Evolutionary conservation across 805 yeast species (phyloP).

Genomic region (Kuraishia floccosa): DNA sequence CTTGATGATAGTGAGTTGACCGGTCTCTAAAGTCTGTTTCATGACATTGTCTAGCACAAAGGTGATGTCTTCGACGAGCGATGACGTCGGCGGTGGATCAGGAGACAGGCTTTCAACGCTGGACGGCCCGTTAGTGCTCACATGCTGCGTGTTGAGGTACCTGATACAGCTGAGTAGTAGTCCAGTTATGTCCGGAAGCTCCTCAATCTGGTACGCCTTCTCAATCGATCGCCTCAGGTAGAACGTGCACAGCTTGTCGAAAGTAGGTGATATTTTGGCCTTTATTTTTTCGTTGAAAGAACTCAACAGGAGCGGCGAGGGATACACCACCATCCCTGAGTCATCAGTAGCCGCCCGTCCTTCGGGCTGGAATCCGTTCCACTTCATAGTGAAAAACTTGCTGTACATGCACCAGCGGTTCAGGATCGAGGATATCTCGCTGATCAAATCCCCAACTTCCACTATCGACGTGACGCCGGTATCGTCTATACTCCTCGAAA

Average conservation of each 20-base stretch:
- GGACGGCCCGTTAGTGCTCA: constrained; percentile 8
- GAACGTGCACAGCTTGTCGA: constrained; percentile 52
- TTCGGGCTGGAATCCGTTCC: constrained; percentile 22
- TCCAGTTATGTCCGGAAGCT: constrained; percentile 45
- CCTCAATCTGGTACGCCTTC: constrained; percentile 73
- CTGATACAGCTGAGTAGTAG: constrained; percentile 17
- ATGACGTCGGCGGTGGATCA: constrained; percentile 60
- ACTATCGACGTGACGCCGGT: constrained; percentile 36
- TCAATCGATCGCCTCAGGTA: constrained; percentile 71
- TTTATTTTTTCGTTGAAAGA: constrained; percentile 45
- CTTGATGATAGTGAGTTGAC: constrained; percentile 46
- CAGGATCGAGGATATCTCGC: constrained; percentile 65
- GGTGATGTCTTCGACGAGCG: constrained; percentile 79
- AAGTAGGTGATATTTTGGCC: constrained; percentile 42
- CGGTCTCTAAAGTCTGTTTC: constrained; percentile 58
- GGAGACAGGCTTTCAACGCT: too few relatives aligned
- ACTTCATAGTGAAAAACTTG: constrained; percentile 58
- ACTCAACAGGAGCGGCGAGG: constrained; percentile 41
- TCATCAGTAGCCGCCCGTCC: constrained; percentile 1
- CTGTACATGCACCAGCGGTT: constrained; percentile 81
- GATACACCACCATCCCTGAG: constrained; percentile 20
- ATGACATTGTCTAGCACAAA: constrained; percentile 61
- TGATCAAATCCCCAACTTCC: constrained; percentile 52
- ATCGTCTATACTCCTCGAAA: constrained; percentile 17
- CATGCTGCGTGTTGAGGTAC: constrained; percentile 8